Percentiles rank a stretch among this genome's conserved stretches.
Evolutionary conservation across 75 land plant species (phyloP).

Genomic region (Cupressus sempervirens): DNA sequence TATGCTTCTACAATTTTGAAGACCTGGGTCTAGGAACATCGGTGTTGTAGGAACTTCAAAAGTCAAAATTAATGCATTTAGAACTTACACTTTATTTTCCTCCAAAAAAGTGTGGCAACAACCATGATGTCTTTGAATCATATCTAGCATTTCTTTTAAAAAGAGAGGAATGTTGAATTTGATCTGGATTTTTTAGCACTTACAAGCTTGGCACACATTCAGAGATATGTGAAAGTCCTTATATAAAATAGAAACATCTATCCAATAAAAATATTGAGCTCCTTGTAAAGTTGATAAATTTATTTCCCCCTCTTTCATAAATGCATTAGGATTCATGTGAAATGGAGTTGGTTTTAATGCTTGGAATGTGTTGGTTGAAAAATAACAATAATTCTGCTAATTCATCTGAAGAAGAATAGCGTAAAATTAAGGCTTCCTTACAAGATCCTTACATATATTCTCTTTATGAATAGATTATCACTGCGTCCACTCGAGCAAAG

Average conservation of each 20-base stretch:
- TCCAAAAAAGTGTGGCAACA: not conserved
- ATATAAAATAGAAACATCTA: too few species aligned
- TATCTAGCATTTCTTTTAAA: conserved; percentile 25
- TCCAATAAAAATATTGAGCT: conserved; percentile 14
- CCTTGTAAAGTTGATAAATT: not conserved
- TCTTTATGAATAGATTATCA: conserved; percentile 22
- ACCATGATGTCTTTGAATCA: conserved; percentile 34
- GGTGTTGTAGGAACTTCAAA: conserved; percentile 21
- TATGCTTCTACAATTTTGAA: conserved; percentile 14
- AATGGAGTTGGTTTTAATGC: not conserved
- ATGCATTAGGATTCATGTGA: conserved; percentile 18
- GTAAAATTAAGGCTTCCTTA: conserved; percentile 16
- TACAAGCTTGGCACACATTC: not conserved
- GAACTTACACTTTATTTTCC: conserved; percentile 23
- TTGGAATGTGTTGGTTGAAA: conserved; percentile 5
- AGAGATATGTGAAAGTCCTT: too few species aligned
- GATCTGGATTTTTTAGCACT: conserved; percentile 29
- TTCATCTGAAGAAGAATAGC: not conserved
- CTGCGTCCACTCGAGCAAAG: conserved; percentile 7
- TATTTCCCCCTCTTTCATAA: conserved; percentile 17
- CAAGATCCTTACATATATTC: conserved; percentile 19
- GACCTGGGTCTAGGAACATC: conserved; percentile 29
- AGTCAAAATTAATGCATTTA: conserved; percentile 22
- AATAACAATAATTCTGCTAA: not conserved
- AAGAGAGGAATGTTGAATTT: conserved; percentile 20